A percentile compares a stretch with the other conserved stretches of the same genome.
Conservation (phyloP, 176 grass and related monocot genomes). For the Triticum turgidum region DNA sequence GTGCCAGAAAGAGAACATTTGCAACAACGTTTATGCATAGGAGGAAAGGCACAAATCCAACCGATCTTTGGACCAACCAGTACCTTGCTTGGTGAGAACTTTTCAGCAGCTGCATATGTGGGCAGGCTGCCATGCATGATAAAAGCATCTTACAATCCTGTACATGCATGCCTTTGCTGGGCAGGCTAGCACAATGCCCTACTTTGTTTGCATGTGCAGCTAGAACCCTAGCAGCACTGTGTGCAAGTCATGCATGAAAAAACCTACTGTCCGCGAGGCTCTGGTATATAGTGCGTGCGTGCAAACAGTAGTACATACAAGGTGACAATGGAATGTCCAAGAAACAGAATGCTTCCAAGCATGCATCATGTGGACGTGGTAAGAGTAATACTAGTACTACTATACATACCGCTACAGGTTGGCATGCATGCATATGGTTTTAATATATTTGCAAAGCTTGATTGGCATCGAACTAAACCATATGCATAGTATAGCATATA, state of each 20-base stretch:
- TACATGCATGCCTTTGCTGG: background rate
- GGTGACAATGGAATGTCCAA: constrained; percentile 28
- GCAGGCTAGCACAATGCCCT: background rate
- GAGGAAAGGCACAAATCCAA: constrained; percentile 39
- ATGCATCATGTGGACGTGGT: background rate
- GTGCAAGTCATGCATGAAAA: background rate
- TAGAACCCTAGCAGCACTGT: background rate
- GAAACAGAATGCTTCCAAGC: constrained; percentile 32
- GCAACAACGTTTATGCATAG: background rate
- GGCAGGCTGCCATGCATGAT: background rate
- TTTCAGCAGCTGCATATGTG: constrained; percentile 12
- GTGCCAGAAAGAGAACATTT: constrained; percentile 8
- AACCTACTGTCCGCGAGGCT: background rate
- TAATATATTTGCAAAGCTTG: background rate
- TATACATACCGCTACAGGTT: background rate
- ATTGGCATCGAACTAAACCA: background rate
- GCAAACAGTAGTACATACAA: constrained; percentile 11
- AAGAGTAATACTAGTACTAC: background rate
- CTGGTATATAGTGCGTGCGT: background rate
- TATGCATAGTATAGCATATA: background rate
- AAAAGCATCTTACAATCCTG: background rate
- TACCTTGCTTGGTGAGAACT: constrained; percentile 8
- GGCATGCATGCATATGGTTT: background rate
- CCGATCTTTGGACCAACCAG: constrained; percentile 49
- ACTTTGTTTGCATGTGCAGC: background rate